Base-by-base conservation (phyloP, 2,329 filamentous ascomycete genomes). In the Phialophora expanda region DNA sequence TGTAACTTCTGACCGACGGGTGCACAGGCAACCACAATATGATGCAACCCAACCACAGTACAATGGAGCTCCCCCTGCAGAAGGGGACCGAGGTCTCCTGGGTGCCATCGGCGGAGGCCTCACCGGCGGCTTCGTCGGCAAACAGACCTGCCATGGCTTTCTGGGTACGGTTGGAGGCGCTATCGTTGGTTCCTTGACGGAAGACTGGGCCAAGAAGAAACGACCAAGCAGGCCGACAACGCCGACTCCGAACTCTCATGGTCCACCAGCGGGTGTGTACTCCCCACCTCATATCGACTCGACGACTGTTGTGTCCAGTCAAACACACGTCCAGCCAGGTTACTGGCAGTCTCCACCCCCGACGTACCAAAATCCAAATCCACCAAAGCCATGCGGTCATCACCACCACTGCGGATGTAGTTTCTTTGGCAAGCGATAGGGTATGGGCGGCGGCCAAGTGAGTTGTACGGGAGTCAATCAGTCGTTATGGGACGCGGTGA, bases 371-470 rank as follows among this genome's bases (percentile, higher is more conserved):
- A 3, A 34, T 34, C 12, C 17, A 14, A 26, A 14, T 24, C 57
- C 26, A 12, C 11, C 17, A 26, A 51, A 60, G 26, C 44, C 44
- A 20, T 50, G 28, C 6, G 57, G 26, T 12, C 57, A 48, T 30
- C 28, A 28, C 20, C 14, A 22, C 50, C 56, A 59, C 12, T 32
- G 26, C 26, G 56, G 26, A 30, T 32, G 44, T 26, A 8, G 20
- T 30, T 58, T 26, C 48, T 57, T 51, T 32, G 56, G 41, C 41
- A 53, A 48, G 41, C 44, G 53, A 24, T 51, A 38, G 46, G 20
- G 56, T 9, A 3, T 6, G 6, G 17, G 20, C 0, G 20, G 17
- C 17, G 14, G 44, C 17, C 32, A 12, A 8, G 9, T 24, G 3
- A 11, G 4, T 1, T 34, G 9, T 12, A 34, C 4, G 32, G 32